Evolutionary conservation across 441 rosid genomes (phyloP).

Genomic region (Populus tomentosa): DNA sequence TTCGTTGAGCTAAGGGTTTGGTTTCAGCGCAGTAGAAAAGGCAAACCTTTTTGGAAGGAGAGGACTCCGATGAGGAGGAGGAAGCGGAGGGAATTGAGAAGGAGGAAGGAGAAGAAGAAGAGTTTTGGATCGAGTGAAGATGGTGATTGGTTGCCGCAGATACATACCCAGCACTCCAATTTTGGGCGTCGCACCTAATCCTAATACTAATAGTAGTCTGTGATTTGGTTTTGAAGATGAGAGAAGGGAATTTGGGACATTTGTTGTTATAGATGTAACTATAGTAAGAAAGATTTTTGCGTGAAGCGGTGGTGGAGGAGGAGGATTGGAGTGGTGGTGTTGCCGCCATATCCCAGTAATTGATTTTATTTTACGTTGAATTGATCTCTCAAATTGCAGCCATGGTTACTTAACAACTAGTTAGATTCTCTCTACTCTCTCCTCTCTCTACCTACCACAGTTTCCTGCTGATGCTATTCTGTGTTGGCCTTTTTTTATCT

Average conservation of each 20-base stretch:
- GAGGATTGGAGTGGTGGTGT: constrained; percentile 6
- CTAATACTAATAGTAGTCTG: not conserved
- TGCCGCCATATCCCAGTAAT: constrained; percentile 14
- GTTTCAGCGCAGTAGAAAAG: constrained; percentile 79
- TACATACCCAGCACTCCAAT: constrained; percentile 43
- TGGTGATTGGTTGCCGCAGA: constrained; percentile 33
- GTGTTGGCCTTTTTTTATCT: no score
- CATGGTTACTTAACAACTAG: no score
- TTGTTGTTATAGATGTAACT: no score
- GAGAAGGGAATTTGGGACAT: not conserved
- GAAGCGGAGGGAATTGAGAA: constrained; percentile 53
- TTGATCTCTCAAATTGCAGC: no score
- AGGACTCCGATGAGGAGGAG: constrained; percentile 39
- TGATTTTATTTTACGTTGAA: no score
- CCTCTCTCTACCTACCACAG: no score
- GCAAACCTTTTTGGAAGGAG: constrained; percentile 53
- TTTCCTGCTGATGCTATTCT: no score
- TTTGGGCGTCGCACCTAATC: constrained; percentile 25
- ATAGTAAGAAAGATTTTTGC: not conserved
- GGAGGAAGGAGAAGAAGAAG: constrained; percentile 25
- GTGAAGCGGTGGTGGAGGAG: not conserved
- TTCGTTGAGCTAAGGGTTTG: constrained; percentile 64
- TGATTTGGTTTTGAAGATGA: not conserved
- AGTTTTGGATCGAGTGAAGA: constrained; percentile 35
- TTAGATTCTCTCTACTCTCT: no score